These are phyloP conservation scores for Tolypocladium amazonense DNA, from an alignment of 2,329 filamentous ascomycete species.

Conservation along the genomic window DNA sequence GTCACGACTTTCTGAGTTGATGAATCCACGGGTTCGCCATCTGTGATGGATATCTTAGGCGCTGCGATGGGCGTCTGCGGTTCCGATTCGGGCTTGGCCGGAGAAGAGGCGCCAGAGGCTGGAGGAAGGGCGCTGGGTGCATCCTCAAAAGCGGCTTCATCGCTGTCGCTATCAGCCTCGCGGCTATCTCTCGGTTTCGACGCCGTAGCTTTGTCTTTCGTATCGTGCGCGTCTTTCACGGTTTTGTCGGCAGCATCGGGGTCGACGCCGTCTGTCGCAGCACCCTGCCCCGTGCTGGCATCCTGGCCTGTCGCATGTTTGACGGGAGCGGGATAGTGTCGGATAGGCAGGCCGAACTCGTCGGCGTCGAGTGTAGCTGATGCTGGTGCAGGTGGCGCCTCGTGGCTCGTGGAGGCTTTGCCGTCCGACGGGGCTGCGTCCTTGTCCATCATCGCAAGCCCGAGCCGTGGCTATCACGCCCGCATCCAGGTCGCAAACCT, in stretches of 20 bases:
- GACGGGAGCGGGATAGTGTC: slow-evolving; percentile 30
- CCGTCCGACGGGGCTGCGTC: slow-evolving; percentile 14
- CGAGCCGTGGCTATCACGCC: slow-evolving; percentile 8
- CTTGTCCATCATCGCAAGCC: slow-evolving; percentile 9
- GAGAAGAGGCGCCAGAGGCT: not conserved
- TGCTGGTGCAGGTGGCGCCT: slow-evolving; percentile 16
- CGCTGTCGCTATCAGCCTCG: slow-evolving; percentile 21
- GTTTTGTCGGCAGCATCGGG: not conserved
- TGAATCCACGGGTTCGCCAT: not conserved
- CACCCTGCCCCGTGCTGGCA: not conserved
- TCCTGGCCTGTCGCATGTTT: slow-evolving; percentile 9
- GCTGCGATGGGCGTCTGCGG: not conserved
- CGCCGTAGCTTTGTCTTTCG: not conserved
- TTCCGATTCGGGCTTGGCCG: not conserved
- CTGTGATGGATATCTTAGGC: not conserved
- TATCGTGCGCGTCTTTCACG: not conserved
- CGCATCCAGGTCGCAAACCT: slow-evolving; percentile 13
- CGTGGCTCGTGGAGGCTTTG: slow-evolving; percentile 1
- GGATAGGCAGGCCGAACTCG: slow-evolving; percentile 61
- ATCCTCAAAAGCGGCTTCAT: slow-evolving; percentile 25
- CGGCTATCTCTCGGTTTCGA: not conserved
- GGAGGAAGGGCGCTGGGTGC: slow-evolving; percentile 17
- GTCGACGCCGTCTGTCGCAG: not conserved
- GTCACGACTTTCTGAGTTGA: not conserved
- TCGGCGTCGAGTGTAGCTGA: slow-evolving; percentile 39